phyloP scores from a whole-genome alignment of 208 protist genomes.

The Leptomonas seymouri region DNA sequence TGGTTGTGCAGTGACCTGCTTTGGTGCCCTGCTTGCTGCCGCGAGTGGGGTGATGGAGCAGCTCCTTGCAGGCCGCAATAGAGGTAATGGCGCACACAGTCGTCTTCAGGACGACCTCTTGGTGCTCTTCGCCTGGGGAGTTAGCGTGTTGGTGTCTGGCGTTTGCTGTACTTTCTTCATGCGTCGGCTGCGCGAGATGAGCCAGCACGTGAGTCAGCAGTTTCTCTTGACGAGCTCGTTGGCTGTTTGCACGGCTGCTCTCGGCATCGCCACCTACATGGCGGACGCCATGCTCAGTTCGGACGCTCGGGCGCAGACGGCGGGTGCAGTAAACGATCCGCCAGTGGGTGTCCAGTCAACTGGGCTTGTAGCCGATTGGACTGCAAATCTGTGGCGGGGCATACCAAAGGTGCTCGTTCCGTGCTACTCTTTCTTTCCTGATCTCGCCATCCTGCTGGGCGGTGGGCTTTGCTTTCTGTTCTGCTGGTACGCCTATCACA shows the following conservation, averaged over 20 bases:
- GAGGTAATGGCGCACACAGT: not conserved
- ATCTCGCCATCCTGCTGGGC: constrained; percentile 20
- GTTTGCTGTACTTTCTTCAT: constrained; percentile 26
- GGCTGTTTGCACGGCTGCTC: constrained; percentile 10
- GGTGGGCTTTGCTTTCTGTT: constrained; percentile 9
- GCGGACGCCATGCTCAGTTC: constrained; percentile 8
- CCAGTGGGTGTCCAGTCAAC: not conserved
- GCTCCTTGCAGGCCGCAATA: not conserved
- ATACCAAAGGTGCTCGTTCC: constrained; percentile 1
- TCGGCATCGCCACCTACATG: constrained; percentile 19
- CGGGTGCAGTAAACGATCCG: not conserved
- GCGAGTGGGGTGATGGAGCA: constrained; percentile 7
- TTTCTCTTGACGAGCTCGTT: constrained; percentile 27
- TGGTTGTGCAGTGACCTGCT: not conserved
- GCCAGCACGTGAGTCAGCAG: constrained; percentile 30
- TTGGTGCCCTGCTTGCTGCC: constrained; percentile 6
- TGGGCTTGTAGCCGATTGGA: too few species aligned
- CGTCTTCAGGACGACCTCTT: not conserved
- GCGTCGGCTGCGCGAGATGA: constrained; percentile 27
- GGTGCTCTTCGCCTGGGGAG: constrained; percentile 4
- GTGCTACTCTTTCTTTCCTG: constrained; percentile 19
- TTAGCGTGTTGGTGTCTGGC: constrained; percentile 10
- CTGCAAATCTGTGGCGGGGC: not conserved
- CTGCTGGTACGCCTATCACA: constrained; percentile 31
- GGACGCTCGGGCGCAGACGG: not conserved